These are phyloP conservation scores for Cronartium ribicola DNA, from an alignment of 1,284 basidiomycete species.

Conservation along the genomic window DNA sequence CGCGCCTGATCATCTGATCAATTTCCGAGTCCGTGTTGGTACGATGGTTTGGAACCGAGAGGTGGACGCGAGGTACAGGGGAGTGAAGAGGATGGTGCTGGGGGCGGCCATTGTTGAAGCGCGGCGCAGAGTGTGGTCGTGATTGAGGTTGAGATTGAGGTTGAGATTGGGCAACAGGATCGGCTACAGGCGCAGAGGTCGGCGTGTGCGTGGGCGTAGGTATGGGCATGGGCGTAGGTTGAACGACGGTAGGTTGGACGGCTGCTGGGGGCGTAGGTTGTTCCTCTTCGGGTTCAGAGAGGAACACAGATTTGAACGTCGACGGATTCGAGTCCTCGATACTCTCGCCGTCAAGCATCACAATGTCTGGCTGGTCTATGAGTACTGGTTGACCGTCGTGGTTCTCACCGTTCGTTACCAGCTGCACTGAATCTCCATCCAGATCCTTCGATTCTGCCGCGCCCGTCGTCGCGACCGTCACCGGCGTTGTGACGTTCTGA, in stretches of 20 bases:
- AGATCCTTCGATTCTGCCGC: not conserved
- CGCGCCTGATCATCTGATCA: slow-evolving; percentile 28
- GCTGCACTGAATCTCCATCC: slow-evolving; percentile 11
- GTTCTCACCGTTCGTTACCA: not conserved
- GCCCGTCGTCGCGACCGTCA: not conserved
- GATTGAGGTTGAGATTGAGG: not conserved
- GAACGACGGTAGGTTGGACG: not conserved
- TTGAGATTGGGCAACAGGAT: not conserved
- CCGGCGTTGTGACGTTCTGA: not conserved
- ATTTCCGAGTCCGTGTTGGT: slow-evolving; percentile 20
- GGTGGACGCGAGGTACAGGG: not conserved
- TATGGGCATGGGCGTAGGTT: not conserved
- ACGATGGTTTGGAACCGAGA: not conserved
- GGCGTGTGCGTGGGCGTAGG: not conserved
- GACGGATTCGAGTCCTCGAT: slow-evolving; percentile 10
- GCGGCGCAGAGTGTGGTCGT: slow-evolving; percentile 8
- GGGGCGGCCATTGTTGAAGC: slow-evolving; percentile 4
- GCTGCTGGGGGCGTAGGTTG: slow-evolving; percentile 4
- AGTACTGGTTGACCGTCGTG: slow-evolving; percentile 2
- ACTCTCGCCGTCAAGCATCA: slow-evolving; percentile 40
- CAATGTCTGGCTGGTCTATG: slow-evolving; percentile 23
- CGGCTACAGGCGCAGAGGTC: not conserved
- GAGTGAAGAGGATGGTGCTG: slow-evolving; percentile 6
- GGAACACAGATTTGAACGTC: not conserved
- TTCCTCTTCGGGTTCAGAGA: slow-evolving; percentile 16